These are phyloP conservation scores for Starmerella potacharoeniae DNA, from an alignment of 805 yeast genomes.

Conservation along the genomic window DNA sequence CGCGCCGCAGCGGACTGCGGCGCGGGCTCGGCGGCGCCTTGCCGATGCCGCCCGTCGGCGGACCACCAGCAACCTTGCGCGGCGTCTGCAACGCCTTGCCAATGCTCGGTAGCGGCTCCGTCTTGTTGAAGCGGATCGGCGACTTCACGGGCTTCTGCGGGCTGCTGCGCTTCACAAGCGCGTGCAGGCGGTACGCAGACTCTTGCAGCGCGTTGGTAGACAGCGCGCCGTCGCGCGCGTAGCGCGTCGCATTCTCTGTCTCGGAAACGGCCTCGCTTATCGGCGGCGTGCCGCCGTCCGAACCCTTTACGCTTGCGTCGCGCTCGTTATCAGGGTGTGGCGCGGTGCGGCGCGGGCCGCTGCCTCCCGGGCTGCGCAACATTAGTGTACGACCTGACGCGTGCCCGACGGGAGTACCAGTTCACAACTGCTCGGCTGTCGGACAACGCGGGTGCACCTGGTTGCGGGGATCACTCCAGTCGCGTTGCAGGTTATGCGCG, in stretches of 20 bases:
- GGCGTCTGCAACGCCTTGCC: neutral
- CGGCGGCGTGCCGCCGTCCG: neutral
- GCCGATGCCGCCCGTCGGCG: neutral
- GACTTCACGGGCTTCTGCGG: neutral
- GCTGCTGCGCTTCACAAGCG: conserved; percentile 2
- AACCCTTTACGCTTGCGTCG: neutral
- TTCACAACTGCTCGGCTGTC: neutral
- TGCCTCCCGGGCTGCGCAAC: neutral
- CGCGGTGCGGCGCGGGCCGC: neutral
- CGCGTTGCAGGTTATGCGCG: neutral
- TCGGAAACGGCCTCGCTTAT: neutral
- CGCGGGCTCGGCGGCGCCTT: conserved; percentile 4
- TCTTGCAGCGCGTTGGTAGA: neutral
- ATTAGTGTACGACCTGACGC: neutral
- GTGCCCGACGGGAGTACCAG: neutral
- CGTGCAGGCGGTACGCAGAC: conserved; percentile 2
- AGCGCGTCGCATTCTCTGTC: neutral
- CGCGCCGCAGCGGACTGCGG: conserved; percentile 2
- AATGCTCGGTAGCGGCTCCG: neutral
- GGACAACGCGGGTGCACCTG: neutral
- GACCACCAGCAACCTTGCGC: neutral
- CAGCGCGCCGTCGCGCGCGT: no score
- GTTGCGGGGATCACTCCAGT: neutral
- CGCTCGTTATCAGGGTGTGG: neutral
- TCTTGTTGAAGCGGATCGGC: neutral